Base-by-base conservation (phyloP, 805 yeast genomes). In the Sugiyamaella valdiviana region DNA sequence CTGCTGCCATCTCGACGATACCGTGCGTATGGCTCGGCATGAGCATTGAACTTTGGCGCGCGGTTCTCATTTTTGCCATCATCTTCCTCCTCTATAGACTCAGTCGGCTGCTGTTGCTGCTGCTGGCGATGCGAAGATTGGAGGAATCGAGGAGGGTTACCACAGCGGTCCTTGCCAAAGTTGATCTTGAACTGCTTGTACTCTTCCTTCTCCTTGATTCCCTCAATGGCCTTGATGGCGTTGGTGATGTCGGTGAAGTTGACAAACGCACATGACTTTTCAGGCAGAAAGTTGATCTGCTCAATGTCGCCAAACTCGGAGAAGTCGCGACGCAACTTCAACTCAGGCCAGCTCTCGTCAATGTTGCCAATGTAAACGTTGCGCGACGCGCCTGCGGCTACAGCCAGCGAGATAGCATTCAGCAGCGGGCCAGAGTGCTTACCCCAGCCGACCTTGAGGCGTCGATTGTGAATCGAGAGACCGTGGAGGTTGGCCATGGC, bases 361-460 rank as follows among this genome's bases (percentile, higher is more conserved):
- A 85, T 81, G 54, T 75, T 76, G 21, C 97, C 98, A 57, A 91
- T 76, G 66, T 93, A 91, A 41, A 91, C 86, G 62, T 93, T 91
- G 67, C 99, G 79, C 17, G 93, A 81, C 0, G 97, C 98, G 37
- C 98, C 98, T 54, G 86, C 84, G 19, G 93, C 82, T 21, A 90
- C 96, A 0, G 97, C 97, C 49, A 85, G 70, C 6, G 90, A 84
- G 50, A 91, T 75, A 2, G 95, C 89, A 57, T 86, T 85, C 9
- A 95, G 82, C 54, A 91, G 73, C 1, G 95, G 89, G 9, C 98
- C 98, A 5, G 95, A 82, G 63, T 91, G 96, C 67, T 88, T 90
- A 42, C 98, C 99, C 98, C 99, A 91, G 17, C 97, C 96, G 49
- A 91, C 89, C 64, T 86, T 87, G 56, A 91, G 83, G 60, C 90